Base-by-base conservation (phyloP, 495 filamentous ascomycete genomes). In the Lindgomyces ingoldianus region DNA sequence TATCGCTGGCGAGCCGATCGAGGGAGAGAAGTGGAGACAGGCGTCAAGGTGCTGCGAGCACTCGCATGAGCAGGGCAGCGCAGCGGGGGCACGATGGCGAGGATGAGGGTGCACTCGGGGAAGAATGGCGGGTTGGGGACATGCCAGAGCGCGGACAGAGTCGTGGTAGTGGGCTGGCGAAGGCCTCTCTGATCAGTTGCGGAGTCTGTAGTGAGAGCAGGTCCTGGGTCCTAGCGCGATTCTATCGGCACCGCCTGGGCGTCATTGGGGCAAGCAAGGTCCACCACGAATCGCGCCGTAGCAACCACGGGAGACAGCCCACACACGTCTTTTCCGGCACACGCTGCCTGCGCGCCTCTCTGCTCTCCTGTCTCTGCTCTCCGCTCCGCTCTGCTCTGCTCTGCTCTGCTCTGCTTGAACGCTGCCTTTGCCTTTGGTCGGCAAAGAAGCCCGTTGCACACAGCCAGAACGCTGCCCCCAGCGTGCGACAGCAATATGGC, bases 1-100 rank as follows among this genome's bases (percentile, higher is more conserved):
- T 65, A 65, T 66, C 62, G 65, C 60, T 54, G 19, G 56, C 57
- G 39, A 57, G 62, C 51, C 61, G 62, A 52, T 63, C 67, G 62
- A 66, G 59, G 67, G 67, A 45, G 57, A 47, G n/a, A 25, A 33
- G 62, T 51, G 62, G 67, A 62, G 57, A 62, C 30, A 48, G 49
- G 50, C 47, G 22, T 62, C 62, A 58, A 41, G 57, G 44, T 52
- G 67, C 54, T 29, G 44, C 9, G 22, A 39, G 55, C 26, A 21
- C 48, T 51, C 52, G 29, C 53, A 63, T 62, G 59, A 46, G 59
- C 25, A 12, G 26, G 27, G 12, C 46, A 47, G 21, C 44, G 39
- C 55, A 42, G 54, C 52, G 44, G 52, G 33, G 41, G 11, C 11
- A 21, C 16, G 52, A 46, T 4, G 50, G n/a, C 16, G 60, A 26